Base-by-base conservation (phyloP, 768 basidiomycete genomes). In the Leccinum boreale region DNA sequence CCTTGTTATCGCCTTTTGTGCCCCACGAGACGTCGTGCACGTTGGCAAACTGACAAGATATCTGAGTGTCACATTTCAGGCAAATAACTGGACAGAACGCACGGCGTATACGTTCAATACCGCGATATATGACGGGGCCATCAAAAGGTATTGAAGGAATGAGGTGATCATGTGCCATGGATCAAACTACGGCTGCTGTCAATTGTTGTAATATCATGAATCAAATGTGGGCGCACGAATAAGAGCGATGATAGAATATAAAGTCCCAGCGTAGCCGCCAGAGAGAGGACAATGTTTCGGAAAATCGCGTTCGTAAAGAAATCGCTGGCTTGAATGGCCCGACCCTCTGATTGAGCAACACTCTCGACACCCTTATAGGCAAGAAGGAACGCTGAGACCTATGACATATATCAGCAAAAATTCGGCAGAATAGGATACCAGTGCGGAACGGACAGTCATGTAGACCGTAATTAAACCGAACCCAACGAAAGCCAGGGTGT, bases 151-250 rank as follows among this genome's bases (percentile, higher is more conserved):
- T 70, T 94, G 96, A n/a, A 94, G 26, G 75, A 98, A 95, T 5
- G 90, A 92, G 0, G 97, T 98, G 66, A 99, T 79, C 93, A 99
- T 91, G 71, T 99, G 97, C 93, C 94, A 97, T 2, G 96, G 96
- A 64, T 98, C 94, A 64, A 97, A 86, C 86, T 96, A 68, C 3
- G 53, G 54, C 14, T n/a, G 29, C 36, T 10, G 48, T 50, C 35
- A 47, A 45, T 59, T 29, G 46, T 21, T 50, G 21, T 6, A 50
- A 28, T 7, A 6, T 6, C 15, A 28, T 1, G 6, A 6, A 23
- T 24, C 3, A 14, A 31, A 39, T 33, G n/a, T 59, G 31, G 9
- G 83, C 94, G 67, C 67, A 94, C 91, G 74, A 94, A 94, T 50
- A 95, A 80, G 10, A 98, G 63, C 4, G 88, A 91, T 0, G 95